These are phyloP conservation scores for Vitis rupestris DNA, from an alignment of 164 flowering plant genomes.

Conservation along the genomic window DNA sequence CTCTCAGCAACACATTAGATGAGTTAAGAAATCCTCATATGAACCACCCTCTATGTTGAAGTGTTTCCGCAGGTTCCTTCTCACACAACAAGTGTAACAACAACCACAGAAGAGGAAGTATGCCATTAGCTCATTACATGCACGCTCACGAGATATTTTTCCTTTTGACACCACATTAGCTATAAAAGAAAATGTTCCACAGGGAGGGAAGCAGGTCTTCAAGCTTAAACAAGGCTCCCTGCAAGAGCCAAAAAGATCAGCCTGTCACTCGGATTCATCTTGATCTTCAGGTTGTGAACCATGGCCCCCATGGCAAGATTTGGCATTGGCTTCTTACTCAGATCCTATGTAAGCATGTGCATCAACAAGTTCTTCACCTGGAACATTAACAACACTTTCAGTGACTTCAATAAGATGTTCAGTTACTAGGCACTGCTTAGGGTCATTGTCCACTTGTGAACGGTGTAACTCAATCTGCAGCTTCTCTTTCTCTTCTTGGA, in stretches of 20 bases:
- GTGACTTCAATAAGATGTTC: slow-evolving; percentile 42
- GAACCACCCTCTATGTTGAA: too few species aligned
- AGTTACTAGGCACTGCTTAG: slow-evolving; percentile 33
- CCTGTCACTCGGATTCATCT: slow-evolving; percentile 32
- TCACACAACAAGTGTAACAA: slow-evolving; percentile 49
- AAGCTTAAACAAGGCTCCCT: slow-evolving; percentile 41
- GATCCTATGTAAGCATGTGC: slow-evolving; percentile 10
- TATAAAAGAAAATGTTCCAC: slow-evolving; percentile 42
- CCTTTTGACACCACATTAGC: slow-evolving; percentile 31
- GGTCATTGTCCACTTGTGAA: slow-evolving; percentile 27
- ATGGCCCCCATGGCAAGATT: slow-evolving; percentile 3
- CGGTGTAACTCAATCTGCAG: slow-evolving; percentile 37
- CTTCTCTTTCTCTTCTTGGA: slow-evolving; percentile 44
- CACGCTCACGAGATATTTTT: slow-evolving; percentile 32
- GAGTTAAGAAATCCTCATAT: too few species aligned
- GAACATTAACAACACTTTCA: slow-evolving; percentile 30
- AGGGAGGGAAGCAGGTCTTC: slow-evolving; percentile 45
- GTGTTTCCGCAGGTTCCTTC: too few species aligned
- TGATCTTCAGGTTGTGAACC: slow-evolving; percentile 11
- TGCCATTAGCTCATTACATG: slow-evolving; percentile 35
- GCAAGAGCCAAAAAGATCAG: slow-evolving; percentile 49
- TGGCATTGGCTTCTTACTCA: slow-evolving; percentile 18
- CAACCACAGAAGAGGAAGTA: slow-evolving; percentile 37
- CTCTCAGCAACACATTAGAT: too few species aligned
- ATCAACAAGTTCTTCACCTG: slow-evolving; percentile 21